These are phyloP conservation scores for Dalechampia spathulata DNA, from an alignment of 441 rosid genomes.

Conservation along the genomic window DNA sequence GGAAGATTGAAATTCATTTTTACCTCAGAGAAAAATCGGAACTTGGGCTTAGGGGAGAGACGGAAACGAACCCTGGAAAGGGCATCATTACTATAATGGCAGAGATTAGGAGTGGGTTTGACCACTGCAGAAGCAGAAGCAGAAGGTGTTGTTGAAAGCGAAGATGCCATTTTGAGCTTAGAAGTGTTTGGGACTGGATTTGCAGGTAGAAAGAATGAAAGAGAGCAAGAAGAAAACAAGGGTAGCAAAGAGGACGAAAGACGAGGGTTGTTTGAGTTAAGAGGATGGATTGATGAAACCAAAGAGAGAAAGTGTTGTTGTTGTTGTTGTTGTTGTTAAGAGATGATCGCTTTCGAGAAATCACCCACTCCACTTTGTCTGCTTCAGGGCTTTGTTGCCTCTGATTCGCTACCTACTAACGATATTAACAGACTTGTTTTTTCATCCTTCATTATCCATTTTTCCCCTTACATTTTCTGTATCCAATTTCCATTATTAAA, in stretches of 20 bases:
- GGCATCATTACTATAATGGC: neutral
- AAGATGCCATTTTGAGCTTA: constrained; percentile 20
- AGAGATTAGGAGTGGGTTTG: constrained; percentile 15
- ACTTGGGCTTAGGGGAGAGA: constrained; percentile 36
- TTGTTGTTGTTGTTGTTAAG: no score
- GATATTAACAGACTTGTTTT: neutral
- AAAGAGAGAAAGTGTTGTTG: no score
- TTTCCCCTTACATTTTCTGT: no score
- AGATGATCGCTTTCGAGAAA: no score
- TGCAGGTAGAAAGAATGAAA: no score
- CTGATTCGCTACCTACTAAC: neutral
- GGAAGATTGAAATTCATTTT: neutral
- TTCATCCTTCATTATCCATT: neutral
- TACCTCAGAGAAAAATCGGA: constrained; percentile 49
- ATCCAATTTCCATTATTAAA: neutral
- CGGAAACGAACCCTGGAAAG: constrained; percentile 22
- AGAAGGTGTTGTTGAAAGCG: constrained; percentile 18
- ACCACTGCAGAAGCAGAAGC: constrained; percentile 14
- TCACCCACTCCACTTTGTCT: no score
- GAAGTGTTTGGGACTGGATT: neutral
- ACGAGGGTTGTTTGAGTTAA: no score
- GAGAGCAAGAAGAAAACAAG: no score
- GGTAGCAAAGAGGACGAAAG: no score
- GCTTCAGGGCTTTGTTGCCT: neutral
- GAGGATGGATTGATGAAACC: no score